Conservation (phyloP, 352 stramenopile genomes). For the Phytophthora nicotianae region DNA sequence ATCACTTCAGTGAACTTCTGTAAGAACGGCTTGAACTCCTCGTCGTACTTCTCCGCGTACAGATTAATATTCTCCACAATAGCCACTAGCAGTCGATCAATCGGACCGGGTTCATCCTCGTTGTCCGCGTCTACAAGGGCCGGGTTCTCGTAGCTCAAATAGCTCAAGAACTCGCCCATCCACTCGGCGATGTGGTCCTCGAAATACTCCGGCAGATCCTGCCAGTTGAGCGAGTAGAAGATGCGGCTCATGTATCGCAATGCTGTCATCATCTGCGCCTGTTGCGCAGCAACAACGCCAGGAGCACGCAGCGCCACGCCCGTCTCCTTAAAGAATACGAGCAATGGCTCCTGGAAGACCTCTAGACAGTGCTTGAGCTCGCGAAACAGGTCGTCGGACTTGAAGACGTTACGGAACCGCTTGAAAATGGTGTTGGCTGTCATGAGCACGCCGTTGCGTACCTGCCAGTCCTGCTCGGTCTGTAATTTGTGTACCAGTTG, state of each 20-base stretch:
- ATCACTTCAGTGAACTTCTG: conserved; percentile 93
- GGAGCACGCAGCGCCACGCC: conserved; percentile 53
- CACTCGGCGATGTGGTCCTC: conserved; percentile 98
- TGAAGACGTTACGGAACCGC: conserved; percentile 95
- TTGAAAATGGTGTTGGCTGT: conserved; percentile 99
- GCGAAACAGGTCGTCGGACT: conserved; percentile 94
- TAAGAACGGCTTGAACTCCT: conserved; percentile 97
- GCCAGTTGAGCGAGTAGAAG: conserved; percentile 99
- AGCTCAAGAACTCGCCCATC: conserved; percentile 96
- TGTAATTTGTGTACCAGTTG: conserved; percentile 95
- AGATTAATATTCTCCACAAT: conserved; percentile 98
- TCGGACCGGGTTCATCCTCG: conserved; percentile 89
- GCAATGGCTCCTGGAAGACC: conserved; percentile 86
- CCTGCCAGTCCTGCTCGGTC: conserved; percentile 86
- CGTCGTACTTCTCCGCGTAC: conserved; percentile 99
- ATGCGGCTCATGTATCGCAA: conserved; percentile 96
- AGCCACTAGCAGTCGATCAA: conserved; percentile 94
- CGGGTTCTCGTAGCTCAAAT: conserved; percentile 95
- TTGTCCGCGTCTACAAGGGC: conserved; percentile 92
- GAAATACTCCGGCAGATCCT: conserved; percentile 99
- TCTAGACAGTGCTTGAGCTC: conserved; percentile 97
- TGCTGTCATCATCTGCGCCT: conserved; percentile 73
- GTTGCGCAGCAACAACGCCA: conserved; percentile 46
- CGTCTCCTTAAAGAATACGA: conserved; percentile 81
- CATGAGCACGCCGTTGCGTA: conserved; percentile 96